A percentile compares a stretch with the other conserved stretches of the same genome.
Conservation (phyloP, 2,329 filamentous ascomycete genomes). For the Apiospora koreana region DNA sequence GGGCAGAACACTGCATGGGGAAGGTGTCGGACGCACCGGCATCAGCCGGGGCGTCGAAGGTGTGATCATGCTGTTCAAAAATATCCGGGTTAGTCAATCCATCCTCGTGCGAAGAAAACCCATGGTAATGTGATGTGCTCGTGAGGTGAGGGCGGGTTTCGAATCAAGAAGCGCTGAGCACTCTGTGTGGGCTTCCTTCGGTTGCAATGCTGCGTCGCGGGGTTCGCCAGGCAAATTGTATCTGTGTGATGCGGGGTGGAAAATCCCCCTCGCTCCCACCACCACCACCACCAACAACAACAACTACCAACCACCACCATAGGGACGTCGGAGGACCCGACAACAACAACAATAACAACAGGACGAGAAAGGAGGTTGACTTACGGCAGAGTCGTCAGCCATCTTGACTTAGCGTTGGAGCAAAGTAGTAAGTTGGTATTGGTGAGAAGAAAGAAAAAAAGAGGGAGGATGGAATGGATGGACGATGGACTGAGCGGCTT, state of each 20-base stretch:
- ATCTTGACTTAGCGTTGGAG: constrained; percentile 51
- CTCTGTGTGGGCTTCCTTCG: not conserved
- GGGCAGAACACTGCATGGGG: constrained; percentile 99
- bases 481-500: constrained; percentile 14
- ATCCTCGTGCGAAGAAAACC: not conserved
- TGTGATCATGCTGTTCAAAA: constrained; percentile 59
- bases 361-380: constrained; percentile 26
- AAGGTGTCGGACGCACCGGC: constrained; percentile 92
- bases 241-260: constrained; percentile 26
- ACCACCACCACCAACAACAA: not conserved
- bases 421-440: constrained; percentile 24
- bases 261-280: not conserved
- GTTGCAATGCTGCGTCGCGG: constrained; percentile 15
- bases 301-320: no score
- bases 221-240: constrained; percentile 13
- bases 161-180: not conserved
- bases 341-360: not conserved
- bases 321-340: not conserved
- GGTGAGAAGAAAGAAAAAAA: constrained; percentile 20
- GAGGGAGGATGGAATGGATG: constrained; percentile 24
- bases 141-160: not conserved
- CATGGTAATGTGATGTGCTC: not conserved
- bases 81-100: constrained; percentile 15
- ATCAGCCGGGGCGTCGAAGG: constrained; percentile 84
- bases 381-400: constrained; percentile 57